A percentile compares a stretch with the other conserved stretches of the same genome.
These are phyloP conservation scores for Penicillium canescens DNA, from an alignment of 495 filamentous ascomycete species.

Conservation along the genomic window DNA sequence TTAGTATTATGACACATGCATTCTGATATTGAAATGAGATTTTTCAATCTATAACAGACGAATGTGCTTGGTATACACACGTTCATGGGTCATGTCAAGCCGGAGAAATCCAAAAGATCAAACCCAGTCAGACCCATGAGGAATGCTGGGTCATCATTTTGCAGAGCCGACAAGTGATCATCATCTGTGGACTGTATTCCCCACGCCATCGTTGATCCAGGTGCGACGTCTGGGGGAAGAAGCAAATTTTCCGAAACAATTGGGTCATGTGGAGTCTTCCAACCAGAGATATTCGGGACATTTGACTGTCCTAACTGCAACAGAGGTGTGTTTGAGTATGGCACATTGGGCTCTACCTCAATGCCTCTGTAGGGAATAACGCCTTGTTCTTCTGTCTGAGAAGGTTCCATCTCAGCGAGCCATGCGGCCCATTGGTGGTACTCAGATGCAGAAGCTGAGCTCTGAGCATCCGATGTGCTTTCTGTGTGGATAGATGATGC, in stretches of 20 bases:
- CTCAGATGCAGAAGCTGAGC: neutral
- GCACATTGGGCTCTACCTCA: neutral
- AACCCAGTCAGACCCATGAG: conserved; percentile 27
- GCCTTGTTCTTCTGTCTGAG: neutral
- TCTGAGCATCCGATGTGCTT: neutral
- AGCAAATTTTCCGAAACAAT: neutral
- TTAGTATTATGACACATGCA: too few relatives aligned
- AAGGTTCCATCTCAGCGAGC: conserved; percentile 6
- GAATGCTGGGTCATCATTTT: conserved; percentile 20
- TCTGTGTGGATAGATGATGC: neutral
- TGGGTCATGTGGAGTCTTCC: neutral
- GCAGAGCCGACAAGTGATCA: conserved; percentile 7
- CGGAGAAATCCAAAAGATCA: conserved; percentile 22
- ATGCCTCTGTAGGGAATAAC: neutral
- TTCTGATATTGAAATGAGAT: too few relatives aligned
- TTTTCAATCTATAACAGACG: too few relatives aligned
- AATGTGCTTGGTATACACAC: too few relatives aligned
- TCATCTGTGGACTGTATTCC: neutral
- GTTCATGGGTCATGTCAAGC: conserved; percentile 6
- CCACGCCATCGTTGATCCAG: neutral
- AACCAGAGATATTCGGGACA: neutral
- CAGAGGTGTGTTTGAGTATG: neutral
- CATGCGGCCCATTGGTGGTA: conserved; percentile 20
- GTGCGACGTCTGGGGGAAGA: neutral
- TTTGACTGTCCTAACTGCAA: neutral